Base-by-base conservation (phyloP, 371 early-diverging fungal genomes). In the Paramicrosporidium saccamoebae region DNA sequence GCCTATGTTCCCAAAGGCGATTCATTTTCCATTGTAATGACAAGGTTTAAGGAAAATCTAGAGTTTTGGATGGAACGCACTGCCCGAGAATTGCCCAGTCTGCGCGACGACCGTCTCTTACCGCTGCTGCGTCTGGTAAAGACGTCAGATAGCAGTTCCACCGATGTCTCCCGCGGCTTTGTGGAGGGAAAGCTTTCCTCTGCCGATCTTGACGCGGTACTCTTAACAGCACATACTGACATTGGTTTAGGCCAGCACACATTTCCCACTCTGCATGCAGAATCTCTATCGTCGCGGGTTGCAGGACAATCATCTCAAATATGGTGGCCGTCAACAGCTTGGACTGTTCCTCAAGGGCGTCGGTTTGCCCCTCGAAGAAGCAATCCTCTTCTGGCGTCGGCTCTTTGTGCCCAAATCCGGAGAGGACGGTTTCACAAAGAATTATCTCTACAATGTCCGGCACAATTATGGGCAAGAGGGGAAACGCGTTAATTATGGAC, bases 401-500 rank as follows among this genome's bases (percentile, higher is more conserved):
- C 52, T 63, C 23, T 59, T 90, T 50, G 37, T 23, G 16, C 23
- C 46, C 17, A 58, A 55, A 16, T 37, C 60, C 19, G 57, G 66
- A n/a, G 78, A 68, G 22, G 79, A 77, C 25, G 57, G 69, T 31
- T 95, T 94, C 41, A 53, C 72, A 28, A 95, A 78, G 58, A 57
- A 52, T 7, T 88, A 96, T 32, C 57, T 81, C 1, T 98, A 98
- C 48, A 74, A 74, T 33, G 64, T 97, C 27, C 56, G 95, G 16
- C 88, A 92, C 51, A 79, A 68, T 37, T 98, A 96, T 45, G 99
- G 99, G 24, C 35, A 68, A 34, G 98, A 96, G 42, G 99, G 99
- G 12, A 71, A 65, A 23, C 65, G 92, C 8, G 58, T 58, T 6
- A 63, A 84, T 36, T 97, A 92, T 44, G 46, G 54, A 5, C 72